Conservation (phyloP, 1,284 basidiomycete genomes). For the Cutaneotrichosporon curvatum region DNA sequence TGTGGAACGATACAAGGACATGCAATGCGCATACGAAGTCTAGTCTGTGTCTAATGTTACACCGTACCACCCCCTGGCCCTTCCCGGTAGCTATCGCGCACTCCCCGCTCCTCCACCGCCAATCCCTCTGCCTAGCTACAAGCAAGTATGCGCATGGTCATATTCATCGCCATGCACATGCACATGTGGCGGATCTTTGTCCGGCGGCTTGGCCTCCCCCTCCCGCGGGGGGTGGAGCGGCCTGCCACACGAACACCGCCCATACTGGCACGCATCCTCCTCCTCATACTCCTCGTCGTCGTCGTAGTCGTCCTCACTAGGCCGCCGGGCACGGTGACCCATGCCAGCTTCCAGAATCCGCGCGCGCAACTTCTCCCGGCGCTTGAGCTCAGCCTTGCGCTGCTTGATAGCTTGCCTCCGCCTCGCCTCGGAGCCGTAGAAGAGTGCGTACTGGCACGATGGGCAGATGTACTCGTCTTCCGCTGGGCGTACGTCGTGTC, state of each 20-base stretch:
- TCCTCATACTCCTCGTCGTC: slow-evolving; percentile 11
- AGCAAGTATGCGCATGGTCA: neutral
- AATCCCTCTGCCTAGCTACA: neutral
- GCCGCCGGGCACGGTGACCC: slow-evolving; percentile 23
- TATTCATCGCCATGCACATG: no score
- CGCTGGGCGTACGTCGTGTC: slow-evolving; percentile 46
- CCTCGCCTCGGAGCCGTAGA: slow-evolving; percentile 63
- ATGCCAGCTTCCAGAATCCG: slow-evolving; percentile 53
- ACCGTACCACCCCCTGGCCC: no score
- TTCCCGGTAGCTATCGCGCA: no score
- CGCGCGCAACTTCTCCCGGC: slow-evolving; percentile 67
- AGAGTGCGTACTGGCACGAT: slow-evolving; percentile 77
- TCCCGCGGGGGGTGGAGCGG: slow-evolving; percentile 4
- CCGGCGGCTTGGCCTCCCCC: slow-evolving; percentile 5
- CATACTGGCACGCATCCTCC: slow-evolving; percentile 11
- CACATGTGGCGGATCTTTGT: slow-evolving; percentile 3
- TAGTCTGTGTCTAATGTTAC: no score
- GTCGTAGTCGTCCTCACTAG: slow-evolving; percentile 3
- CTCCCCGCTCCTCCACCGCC: slow-evolving; percentile 11
- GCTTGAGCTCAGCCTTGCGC: slow-evolving; percentile 67
- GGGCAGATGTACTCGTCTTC: slow-evolving; percentile 81
- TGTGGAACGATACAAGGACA: no score
- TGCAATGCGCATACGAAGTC: no score
- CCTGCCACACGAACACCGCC: slow-evolving; percentile 11
- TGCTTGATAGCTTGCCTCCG: slow-evolving; percentile 61